Base-by-base conservation (phyloP, 108 stramenopile species). In the Cylindrotheca fusiformis region DNA sequence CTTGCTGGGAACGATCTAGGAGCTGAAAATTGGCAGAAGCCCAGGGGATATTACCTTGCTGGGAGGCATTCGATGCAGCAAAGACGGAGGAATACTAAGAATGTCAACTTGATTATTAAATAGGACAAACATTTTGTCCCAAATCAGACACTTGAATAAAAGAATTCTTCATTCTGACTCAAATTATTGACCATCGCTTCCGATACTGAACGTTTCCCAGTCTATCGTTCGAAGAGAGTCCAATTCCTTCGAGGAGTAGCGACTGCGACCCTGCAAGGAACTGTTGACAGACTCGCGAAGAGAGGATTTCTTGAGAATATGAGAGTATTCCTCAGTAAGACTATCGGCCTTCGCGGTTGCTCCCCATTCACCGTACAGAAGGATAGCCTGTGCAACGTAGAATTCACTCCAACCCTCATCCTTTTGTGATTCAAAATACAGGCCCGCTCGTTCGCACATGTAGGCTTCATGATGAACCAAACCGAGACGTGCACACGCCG, bases 291-390 rank as follows among this genome's bases (percentile, higher is more conserved):
- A 49, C 26, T 65, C 56, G 1, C 49, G 55, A n/a, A 65, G 21
- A 17, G 63, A 58, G 1, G 63, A 41, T 22, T 41, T 48, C 5
- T 55, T 8, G 27, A 74, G 27, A 23, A 74, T 45, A 6, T 60
- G 4, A 27, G 52, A 12, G 31, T 68, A 50, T 0, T 46, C 55
- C 17, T 41, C 55, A 26, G 50, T 48, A 31, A 73, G 17, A 5
- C 58, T 32, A n/a, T 62, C 17, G 1, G 63, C 61, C 51, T 82
- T 82, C 1, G 63, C 81, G 5, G 3, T 19, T 1, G 81, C 81
- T 19, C 76, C 76, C 74, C 77, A 82, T 14, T 82, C 80, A 29
- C 48, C 44, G 30, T 74, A 82, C 32, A 74, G 41, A 19, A 65
- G 59, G 25, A 48, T 29, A 19, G 80, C 73, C 32, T 66, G 54